These are phyloP conservation scores for Sclerotinia spermophila DNA, from an alignment of 2,329 filamentous ascomycete species.

Conservation along the genomic window DNA sequence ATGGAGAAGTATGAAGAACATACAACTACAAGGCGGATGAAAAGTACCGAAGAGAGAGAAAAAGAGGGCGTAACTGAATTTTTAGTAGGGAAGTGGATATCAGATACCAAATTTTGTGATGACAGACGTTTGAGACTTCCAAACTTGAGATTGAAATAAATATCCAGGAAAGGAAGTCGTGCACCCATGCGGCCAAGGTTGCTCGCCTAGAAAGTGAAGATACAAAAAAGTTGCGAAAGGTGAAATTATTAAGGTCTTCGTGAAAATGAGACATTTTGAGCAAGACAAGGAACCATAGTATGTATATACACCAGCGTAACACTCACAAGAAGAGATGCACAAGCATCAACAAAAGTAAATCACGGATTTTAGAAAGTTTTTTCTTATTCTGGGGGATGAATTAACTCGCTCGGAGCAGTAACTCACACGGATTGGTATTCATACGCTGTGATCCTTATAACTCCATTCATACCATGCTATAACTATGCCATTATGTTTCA, in stretches of 20 bases:
- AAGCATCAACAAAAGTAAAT: not conserved
- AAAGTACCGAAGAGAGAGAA: not conserved
- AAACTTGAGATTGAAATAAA: not conserved
- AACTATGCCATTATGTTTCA: slow-evolving; percentile 8
- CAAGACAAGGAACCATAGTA: not conserved
- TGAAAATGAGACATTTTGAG: not conserved
- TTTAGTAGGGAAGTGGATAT: not conserved
- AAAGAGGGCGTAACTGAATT: not conserved
- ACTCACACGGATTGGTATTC: slow-evolving; percentile 7
- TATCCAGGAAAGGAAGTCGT: not conserved
- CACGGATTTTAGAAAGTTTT: not conserved
- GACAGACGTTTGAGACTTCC: not conserved
- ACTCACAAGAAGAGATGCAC: not conserved
- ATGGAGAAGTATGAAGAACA: not conserved
- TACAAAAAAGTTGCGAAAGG: not conserved
- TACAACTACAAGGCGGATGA: not conserved
- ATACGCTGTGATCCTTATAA: not conserved
- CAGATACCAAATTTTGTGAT: not conserved
- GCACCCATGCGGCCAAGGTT: not conserved
- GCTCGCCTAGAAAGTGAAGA: not conserved
- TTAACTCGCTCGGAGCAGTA: not conserved
- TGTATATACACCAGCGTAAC: not conserved
- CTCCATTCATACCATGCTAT: slow-evolving; percentile 3
- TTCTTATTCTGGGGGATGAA: not conserved
- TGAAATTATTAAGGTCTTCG: not conserved